phyloP scores from a whole-genome alignment of 139 green algal species.

The Coelastrella sp. region DNA sequence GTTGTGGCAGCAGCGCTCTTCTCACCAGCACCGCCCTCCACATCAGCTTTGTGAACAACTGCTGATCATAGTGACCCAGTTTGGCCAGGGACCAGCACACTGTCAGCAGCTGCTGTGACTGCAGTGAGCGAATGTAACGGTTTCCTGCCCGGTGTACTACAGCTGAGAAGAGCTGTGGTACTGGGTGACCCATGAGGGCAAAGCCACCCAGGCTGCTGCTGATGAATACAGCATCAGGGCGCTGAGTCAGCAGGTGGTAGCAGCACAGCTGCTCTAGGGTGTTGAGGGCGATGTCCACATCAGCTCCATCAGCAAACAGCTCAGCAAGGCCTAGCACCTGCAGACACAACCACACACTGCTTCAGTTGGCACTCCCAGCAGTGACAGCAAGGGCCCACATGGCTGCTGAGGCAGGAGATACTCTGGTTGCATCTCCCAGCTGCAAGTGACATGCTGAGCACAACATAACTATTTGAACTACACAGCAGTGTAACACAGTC shows the following conservation, averaged over 20 bases:
- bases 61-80: constrained; percentile 1
- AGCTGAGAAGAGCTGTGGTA: constrained; percentile 14
- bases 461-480: no score
- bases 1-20: constrained; percentile 5
- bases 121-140: neutral
- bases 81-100: neutral
- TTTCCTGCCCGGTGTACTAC: neutral
- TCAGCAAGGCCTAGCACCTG: neutral
- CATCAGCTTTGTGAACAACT: neutral
- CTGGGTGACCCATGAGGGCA: constrained; percentile 12
- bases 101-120: neutral
- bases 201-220: constrained; percentile 23
- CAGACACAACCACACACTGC: no score
- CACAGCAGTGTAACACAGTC: no score
- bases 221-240: neutral
- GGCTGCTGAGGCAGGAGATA: no score
- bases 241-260: constrained; percentile 1
- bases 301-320: neutral
- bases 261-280: constrained; percentile 27
- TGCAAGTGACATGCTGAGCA: no score
- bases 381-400: no score
- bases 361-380: no score
- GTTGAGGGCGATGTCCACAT: neutral
- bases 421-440: no score
- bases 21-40: constrained; percentile 21